Evolutionary conservation across 2,329 filamentous ascomycete genomes (phyloP).

Genomic region (Ophiocordyceps camponoti-saundersi): DNA sequence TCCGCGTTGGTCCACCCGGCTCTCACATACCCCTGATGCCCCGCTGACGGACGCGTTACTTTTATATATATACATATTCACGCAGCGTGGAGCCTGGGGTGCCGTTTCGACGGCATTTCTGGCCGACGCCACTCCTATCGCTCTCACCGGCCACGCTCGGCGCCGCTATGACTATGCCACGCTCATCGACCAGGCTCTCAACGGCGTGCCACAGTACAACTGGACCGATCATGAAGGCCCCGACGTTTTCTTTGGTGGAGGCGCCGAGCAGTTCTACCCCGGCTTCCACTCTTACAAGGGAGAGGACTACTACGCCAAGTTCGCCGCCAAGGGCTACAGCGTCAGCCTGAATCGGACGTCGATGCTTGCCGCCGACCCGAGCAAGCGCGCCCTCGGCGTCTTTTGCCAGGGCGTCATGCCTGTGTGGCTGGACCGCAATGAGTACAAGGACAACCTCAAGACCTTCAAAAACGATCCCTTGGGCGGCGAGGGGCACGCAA

Average conservation of each 20-base stretch:
- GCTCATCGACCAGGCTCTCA: conserved; percentile 59
- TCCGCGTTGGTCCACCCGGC: conserved; percentile 31
- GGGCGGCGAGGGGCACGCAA: conserved; percentile 44
- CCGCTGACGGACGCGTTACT: not conserved
- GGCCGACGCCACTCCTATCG: conserved; percentile 69
- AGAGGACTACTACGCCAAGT: conserved; percentile 66
- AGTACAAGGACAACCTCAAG: conserved; percentile 56
- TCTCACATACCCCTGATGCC: not conserved
- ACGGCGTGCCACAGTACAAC: conserved; percentile 63
- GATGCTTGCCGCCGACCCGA: conserved; percentile 38
- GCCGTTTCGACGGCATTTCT: conserved; percentile 67
- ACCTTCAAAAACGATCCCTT: conserved; percentile 50
- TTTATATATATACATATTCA: not conserved
- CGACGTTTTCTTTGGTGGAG: conserved; percentile 69
- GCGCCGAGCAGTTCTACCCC: conserved; percentile 64
- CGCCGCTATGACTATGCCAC: conserved; percentile 51
- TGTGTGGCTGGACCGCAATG: conserved; percentile 74
- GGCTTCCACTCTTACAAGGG: conserved; percentile 47
- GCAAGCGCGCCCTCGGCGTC: conserved; percentile 54
- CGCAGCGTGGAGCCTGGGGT: conserved; percentile 36
- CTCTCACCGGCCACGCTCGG: conserved; percentile 55
- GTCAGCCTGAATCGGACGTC: conserved; percentile 60
- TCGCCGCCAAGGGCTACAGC: conserved; percentile 54
- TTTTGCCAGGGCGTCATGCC: conserved; percentile 62
- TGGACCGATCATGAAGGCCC: conserved; percentile 62